Conservation (phyloP, 495 filamentous ascomycete genomes). For the Cairneyella variabilis region DNA sequence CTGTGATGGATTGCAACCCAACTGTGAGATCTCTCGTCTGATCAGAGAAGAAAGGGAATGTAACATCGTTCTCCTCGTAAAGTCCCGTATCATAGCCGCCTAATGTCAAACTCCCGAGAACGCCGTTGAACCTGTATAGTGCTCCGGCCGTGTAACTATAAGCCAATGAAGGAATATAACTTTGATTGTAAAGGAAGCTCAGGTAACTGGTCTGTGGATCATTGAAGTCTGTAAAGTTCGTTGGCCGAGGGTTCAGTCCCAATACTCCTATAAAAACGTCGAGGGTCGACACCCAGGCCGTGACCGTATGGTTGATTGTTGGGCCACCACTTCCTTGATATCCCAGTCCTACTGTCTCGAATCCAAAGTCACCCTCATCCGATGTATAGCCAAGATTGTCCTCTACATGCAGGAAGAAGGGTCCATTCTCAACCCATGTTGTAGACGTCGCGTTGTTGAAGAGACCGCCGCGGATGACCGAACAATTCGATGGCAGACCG, state of each 20-base stretch:
- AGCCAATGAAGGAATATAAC: conserved; percentile 43
- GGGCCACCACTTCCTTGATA: conserved; percentile 31
- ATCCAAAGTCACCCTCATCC: conserved; percentile 40
- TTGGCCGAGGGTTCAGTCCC: conserved; percentile 11
- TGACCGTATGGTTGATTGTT: conserved; percentile 37
- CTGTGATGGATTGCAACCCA: conserved; percentile 40
- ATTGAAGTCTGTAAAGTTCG: conserved; percentile 27
- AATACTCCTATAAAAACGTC: conserved; percentile 10
- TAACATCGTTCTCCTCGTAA: conserved; percentile 41
- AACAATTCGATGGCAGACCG: conserved; percentile 32
- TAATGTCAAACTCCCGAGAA: conserved; percentile 47
- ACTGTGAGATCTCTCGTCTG: conserved; percentile 46
- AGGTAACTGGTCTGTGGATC: conserved; percentile 41
- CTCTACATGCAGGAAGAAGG: conserved; percentile 29
- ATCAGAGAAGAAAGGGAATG: conserved; percentile 43
- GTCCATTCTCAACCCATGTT: conserved; percentile 18
- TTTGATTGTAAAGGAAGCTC: conserved; percentile 38
- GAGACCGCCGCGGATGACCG: conserved; percentile 26
- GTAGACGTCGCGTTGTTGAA: conserved; percentile 31
- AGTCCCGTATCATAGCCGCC: conserved; percentile 50
- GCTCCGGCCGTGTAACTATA: conserved; percentile 54
- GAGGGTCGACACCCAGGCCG: conserved; percentile 37
- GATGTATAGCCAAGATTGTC: conserved; percentile 38
- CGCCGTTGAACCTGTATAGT: conserved; percentile 42
- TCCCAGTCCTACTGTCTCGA: conserved; percentile 48